Base-by-base conservation (phyloP, 2,329 filamentous ascomycete species). In the Fusarium equiseti region DNA sequence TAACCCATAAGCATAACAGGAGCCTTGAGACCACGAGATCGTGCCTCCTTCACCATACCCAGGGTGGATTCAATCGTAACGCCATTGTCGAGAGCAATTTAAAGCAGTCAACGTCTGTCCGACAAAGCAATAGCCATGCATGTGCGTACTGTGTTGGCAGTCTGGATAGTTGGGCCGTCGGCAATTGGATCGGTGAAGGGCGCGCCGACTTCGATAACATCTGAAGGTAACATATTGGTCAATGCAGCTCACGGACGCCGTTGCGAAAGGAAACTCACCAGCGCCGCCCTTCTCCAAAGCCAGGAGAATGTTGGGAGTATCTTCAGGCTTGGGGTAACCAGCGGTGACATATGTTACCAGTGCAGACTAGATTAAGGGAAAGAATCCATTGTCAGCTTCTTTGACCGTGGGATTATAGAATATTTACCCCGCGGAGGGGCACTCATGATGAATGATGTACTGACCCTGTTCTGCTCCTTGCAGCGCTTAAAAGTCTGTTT, bases 171-270 rank as follows among this genome's bases (percentile, higher is more conserved):
- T 38, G 96, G 96, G 29, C 96, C 96, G 82, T 99, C 96, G 74
- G 95, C 96, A 81, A 98, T 98, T 63, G 96, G 96, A 80, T 99
- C 96, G 77, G 95, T 98, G 84, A 99, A 99, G 55, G 96, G 96
- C 60, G 97, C 90, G 70, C 95, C 96, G 73, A 99, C 90, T 82
- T 99, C 96, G 77, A 99, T 97, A 66, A 99, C 86, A 81, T 99
- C 96, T 82, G 54, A 44, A 43, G 31, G 32, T 48, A 46, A 53
- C 43, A 42, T 29, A 5, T 45, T 32, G 35, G 53, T 74, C 57
- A 75, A 46, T 43, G 48, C 45, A 70, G 27, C 29, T 62, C 49
- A 38, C 27, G 26, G 48, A 46, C 26, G 35, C 61, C 51, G 46
- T 60, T 56, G 24, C 24, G 22, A 63, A n/a, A 38, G 32, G 18